A percentile compares a stretch with the other conserved stretches of the same genome.
These are phyloP conservation scores for Sisymbrium irio DNA, from an alignment of 345 rosid genomes.

Conservation along the genomic window DNA sequence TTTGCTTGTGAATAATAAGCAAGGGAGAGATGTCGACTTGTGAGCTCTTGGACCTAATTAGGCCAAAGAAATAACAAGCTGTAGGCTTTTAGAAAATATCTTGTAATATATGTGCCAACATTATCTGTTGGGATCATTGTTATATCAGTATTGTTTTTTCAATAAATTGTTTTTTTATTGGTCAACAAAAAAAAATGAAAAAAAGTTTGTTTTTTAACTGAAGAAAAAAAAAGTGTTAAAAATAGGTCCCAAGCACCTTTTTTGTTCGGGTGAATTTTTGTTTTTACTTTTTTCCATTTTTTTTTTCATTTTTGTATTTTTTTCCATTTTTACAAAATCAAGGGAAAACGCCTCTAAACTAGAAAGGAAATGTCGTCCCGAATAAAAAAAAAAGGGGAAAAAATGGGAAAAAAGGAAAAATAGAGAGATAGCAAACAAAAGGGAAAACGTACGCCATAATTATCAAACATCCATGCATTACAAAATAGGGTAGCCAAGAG, in stretches of 20 bases:
- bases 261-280: too few species aligned
- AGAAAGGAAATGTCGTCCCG: not conserved
- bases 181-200: too few species aligned
- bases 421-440: not conserved
- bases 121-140: slow-evolving; percentile 28
- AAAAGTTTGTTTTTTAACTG: too few species aligned
- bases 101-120: slow-evolving; percentile 17
- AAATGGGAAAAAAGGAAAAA: not conserved
- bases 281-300: not conserved
- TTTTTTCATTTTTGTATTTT: not conserved
- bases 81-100: not conserved
- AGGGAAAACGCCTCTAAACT: not conserved
- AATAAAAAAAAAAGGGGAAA: not conserved
- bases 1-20: slow-evolving; percentile 29
- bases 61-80: slow-evolving; percentile 8
- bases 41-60: slow-evolving; percentile 6
- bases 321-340: not conserved
- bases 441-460: not conserved
- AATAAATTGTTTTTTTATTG: too few species aligned
- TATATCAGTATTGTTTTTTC: not conserved
- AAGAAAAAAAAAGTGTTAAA: not conserved
- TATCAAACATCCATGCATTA: slow-evolving; percentile 4
- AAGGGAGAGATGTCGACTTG: slow-evolving; percentile 17
- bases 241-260: too few species aligned
- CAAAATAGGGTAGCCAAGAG: not conserved